phyloP scores from a whole-genome alignment of 805 yeast species.

The Candida maesae region DNA sequence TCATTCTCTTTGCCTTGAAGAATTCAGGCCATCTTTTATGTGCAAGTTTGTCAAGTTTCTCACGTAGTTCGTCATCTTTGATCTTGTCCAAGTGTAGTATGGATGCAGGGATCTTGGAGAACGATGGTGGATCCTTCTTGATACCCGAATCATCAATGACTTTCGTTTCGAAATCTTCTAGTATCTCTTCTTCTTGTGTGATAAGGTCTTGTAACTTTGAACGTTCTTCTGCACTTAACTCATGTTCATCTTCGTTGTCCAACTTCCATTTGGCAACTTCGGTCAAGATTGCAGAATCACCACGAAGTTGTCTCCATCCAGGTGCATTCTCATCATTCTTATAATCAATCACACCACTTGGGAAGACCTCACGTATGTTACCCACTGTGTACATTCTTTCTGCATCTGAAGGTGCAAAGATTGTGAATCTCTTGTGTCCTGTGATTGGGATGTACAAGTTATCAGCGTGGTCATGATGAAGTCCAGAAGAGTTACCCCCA shows the following conservation, averaged over 20 bases:
- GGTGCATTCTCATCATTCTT: conserved; percentile 50
- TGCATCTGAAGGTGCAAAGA: conserved; percentile 63
- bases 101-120: conserved; percentile 59
- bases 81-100: conserved; percentile 58
- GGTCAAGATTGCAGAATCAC: conserved; percentile 56
- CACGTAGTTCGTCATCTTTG: conserved; percentile 25
- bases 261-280: conserved; percentile 45
- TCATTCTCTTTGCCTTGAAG: conserved; percentile 36
- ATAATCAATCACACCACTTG: conserved; percentile 69
- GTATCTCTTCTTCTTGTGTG: conserved; percentile 26
- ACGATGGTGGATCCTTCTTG: conserved; percentile 62
- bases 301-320: conserved; percentile 56
- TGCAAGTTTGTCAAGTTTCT: conserved; percentile 34
- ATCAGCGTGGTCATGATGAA: conserved; percentile 81
- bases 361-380: conserved; percentile 43
- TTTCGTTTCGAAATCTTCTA: conserved; percentile 18
- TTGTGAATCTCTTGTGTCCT: conserved; percentile 64
- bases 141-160: conserved; percentile 15
- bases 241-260: conserved; percentile 28
- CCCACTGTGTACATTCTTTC: conserved; percentile 62
- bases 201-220: conserved; percentile 25
- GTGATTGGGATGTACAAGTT: conserved; percentile 59
- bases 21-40: conserved; percentile 46
- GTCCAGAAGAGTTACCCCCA: conserved; percentile 62
- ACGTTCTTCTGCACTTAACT: conserved; percentile 22